A percentile compares a stretch with the other conserved stretches of the same genome.
These are phyloP conservation scores for Apiotrichum sp. DNA, from an alignment of 1,284 basidiomycete genomes.

Conservation along the genomic window DNA sequence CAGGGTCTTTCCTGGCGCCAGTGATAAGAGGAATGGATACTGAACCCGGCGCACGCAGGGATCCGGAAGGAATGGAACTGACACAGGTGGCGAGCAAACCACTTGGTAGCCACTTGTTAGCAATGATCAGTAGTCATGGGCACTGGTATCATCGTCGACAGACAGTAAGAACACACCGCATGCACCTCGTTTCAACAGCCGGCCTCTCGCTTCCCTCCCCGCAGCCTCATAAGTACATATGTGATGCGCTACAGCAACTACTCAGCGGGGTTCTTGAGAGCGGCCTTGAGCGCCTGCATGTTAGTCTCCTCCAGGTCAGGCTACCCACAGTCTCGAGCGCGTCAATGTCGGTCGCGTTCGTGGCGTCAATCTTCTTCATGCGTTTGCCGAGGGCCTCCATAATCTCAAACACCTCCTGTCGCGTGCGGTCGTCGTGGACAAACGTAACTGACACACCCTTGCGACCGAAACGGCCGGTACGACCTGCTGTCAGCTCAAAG, in stretches of 20 bases:
- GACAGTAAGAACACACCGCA: too few relatives aligned
- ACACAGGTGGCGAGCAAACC: too few relatives aligned
- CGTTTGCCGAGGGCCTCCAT: slow-evolving; percentile 63
- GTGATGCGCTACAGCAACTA: too few relatives aligned
- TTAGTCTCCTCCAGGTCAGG: neutral
- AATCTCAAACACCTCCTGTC: slow-evolving; percentile 77
- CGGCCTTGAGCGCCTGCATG: slow-evolving; percentile 24
- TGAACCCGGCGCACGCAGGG: too few relatives aligned
- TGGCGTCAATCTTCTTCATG: slow-evolving; percentile 40
- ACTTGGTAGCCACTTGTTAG: too few relatives aligned
- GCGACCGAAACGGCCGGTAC: slow-evolving; percentile 90
- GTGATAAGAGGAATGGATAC: too few relatives aligned
- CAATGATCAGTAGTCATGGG: too few relatives aligned
- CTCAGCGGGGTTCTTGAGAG: slow-evolving; percentile 13
- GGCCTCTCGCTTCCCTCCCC: too few relatives aligned
- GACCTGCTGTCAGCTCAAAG: slow-evolving; percentile 50
- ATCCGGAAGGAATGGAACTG: too few relatives aligned
- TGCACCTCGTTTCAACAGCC: too few relatives aligned
- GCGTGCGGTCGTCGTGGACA: slow-evolving; percentile 78
- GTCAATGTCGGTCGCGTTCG: slow-evolving; percentile 33
- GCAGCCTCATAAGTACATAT: too few relatives aligned
- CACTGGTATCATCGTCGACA: too few relatives aligned
- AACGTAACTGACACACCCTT: slow-evolving; percentile 97
- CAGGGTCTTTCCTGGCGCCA: neutral
- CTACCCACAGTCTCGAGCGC: slow-evolving; percentile 32